Conservation (phyloP, 495 filamentous ascomycete species). For the Penicillium angulare region DNA sequence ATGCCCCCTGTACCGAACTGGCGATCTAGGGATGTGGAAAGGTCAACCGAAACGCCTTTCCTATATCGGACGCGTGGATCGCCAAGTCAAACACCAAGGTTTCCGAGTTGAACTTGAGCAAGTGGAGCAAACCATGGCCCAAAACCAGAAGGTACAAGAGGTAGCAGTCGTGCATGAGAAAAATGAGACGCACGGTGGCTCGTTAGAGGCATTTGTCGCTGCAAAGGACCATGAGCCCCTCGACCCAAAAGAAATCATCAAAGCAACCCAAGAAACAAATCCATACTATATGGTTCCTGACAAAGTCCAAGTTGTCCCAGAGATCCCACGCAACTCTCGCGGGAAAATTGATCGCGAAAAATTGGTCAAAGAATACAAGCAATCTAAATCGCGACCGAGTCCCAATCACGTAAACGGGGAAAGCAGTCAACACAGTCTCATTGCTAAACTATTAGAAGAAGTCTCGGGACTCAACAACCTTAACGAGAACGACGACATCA, state of each 20-base stretch:
- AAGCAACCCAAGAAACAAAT: background rate
- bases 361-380: background rate
- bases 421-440: background rate
- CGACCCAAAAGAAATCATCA: background rate
- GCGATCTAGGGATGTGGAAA: constrained; percentile 31
- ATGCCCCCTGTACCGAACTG: constrained; percentile 7
- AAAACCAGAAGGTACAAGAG: background rate
- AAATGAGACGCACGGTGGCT: background rate
- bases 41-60: constrained; percentile 27
- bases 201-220: background rate
- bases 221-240: background rate
- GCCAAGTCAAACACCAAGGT: constrained; percentile 41
- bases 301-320: background rate
- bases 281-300: background rate
- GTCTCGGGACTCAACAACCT: background rate
- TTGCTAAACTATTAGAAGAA: background rate
- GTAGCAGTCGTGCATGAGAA: background rate
- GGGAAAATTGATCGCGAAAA: background rate
- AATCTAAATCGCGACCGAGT: too few species aligned
- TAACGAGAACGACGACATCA: background rate
- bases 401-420: too few species aligned
- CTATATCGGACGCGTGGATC: constrained; percentile 39
- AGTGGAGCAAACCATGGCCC: constrained; percentile 17
- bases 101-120: constrained; percentile 44
- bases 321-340: background rate